A percentile compares a stretch with the other conserved stretches of the same genome.
Evolutionary conservation across 1,139 yeast species (phyloP).

Genomic region (Groenewaldozyma auringiensis): DNA sequence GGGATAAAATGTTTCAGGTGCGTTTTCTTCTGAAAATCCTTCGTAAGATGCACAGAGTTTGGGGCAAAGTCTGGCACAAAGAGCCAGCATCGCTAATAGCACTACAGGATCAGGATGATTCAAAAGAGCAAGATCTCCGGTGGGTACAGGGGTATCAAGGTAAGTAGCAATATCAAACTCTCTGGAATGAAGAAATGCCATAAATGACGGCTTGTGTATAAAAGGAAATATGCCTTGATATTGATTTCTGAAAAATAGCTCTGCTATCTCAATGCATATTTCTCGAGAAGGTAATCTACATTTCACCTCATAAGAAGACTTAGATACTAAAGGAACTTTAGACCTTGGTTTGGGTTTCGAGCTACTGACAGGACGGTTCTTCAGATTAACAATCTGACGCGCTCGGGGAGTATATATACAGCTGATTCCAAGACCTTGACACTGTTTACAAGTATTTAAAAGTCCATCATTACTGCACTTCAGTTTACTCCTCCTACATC

Average conservation of each 20-base stretch:
- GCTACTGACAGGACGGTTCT: neutral
- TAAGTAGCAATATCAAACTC: slow-evolving; percentile 7
- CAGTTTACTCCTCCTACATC: slow-evolving; percentile 11
- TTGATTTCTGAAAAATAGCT: slow-evolving; percentile 10
- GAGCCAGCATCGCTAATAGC: slow-evolving; percentile 9
- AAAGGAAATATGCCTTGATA: slow-evolving; percentile 14
- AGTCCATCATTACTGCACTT: slow-evolving; percentile 12
- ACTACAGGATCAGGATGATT: slow-evolving; percentile 10
- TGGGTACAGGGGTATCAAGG: neutral
- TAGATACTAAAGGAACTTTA: neutral
- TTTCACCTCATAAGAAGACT: neutral
- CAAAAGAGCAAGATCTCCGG: neutral
- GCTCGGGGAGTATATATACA: slow-evolving; percentile 11
- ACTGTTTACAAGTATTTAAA: slow-evolving; percentile 7
- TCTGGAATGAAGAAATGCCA: slow-evolving; percentile 7
- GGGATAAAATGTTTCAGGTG: slow-evolving; percentile 4
- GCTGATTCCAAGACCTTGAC: slow-evolving; percentile 3
- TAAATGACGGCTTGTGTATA: slow-evolving; percentile 12
- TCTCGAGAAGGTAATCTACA: slow-evolving; percentile 8
- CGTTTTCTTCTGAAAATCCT: slow-evolving; percentile 8
- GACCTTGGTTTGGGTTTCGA: neutral
- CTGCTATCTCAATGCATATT: slow-evolving; percentile 7
- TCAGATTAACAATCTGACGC: slow-evolving; percentile 6
- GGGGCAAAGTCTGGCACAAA: slow-evolving; percentile 11
- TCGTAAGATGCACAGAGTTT: slow-evolving; percentile 7